Conservation (phyloP, 1,284 basidiomycete species). For the Cronartium ribicola region DNA sequence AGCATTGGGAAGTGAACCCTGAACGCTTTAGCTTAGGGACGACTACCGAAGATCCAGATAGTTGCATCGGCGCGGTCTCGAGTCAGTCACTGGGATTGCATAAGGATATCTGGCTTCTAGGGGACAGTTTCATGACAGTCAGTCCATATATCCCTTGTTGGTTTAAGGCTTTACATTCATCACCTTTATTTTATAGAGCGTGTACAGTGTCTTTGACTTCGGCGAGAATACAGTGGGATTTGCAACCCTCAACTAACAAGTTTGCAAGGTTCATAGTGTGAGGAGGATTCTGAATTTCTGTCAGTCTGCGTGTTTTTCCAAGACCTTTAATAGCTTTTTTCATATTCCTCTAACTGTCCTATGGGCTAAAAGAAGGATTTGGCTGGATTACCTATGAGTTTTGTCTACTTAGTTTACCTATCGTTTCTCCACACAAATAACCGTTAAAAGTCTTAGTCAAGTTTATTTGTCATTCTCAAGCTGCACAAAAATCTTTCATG, state of each 20-base stretch:
- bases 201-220: conserved; percentile 31
- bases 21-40: conserved; percentile 16
- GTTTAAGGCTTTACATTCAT: neutral
- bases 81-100: conserved; percentile 14
- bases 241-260: neutral
- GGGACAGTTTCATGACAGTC: conserved; percentile 35
- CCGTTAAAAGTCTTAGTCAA: no score
- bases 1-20: conserved; percentile 15
- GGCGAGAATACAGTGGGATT: conserved; percentile 17
- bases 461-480: no score
- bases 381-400: no score
- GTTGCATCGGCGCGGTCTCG: conserved; percentile 33
- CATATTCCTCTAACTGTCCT: no score
- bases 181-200: conserved; percentile 12
- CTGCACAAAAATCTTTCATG: no score
- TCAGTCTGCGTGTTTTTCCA: no score
- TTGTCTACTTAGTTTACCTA: no score
- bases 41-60: neutral
- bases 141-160: neutral
- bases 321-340: no score
- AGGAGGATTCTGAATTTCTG: neutral
- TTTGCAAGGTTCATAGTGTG: neutral
- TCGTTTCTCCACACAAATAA: no score
- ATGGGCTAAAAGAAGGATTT: no score
- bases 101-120: conserved; percentile 20